A percentile compares a stretch with the other conserved stretches of the same genome.
These are phyloP conservation scores for Candida sanyaensis DNA, from an alignment of 1,139 yeast genomes.

Conservation along the genomic window DNA sequence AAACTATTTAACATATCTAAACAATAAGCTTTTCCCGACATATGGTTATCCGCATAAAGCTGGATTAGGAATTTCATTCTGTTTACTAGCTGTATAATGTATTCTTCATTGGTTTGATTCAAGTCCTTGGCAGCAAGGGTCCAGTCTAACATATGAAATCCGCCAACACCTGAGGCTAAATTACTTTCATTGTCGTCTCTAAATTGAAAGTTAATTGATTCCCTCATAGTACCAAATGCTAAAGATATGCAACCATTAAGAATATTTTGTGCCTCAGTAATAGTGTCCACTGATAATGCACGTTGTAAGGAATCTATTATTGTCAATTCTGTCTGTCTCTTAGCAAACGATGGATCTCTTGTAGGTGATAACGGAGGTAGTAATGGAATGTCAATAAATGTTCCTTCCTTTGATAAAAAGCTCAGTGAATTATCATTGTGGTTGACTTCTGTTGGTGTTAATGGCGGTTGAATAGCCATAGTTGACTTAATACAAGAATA, in stretches of 20 bases:
- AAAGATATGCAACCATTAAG: constrained; percentile 15
- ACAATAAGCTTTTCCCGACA: constrained; percentile 1
- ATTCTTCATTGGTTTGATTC: constrained; percentile 3
- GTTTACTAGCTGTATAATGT: constrained; percentile 7
- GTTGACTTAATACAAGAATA: neutral
- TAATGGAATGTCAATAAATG: constrained; percentile 23
- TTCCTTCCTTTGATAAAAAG: neutral
- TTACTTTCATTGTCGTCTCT: neutral
- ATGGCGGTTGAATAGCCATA: constrained; percentile 1
- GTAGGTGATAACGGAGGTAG: constrained; percentile 30
- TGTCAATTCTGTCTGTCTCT: constrained; percentile 33
- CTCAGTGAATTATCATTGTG: neutral
- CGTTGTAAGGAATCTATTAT: constrained; percentile 22
- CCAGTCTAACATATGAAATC: neutral
- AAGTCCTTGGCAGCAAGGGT: neutral
- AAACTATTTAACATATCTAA: constrained; percentile 9
- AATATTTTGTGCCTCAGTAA: constrained; percentile 6
- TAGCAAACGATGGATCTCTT: constrained; percentile 30
- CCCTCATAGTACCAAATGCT: constrained; percentile 10
- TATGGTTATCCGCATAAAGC: neutral
- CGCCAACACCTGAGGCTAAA: neutral
- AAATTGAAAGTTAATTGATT: neutral
- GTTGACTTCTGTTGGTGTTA: constrained; percentile 7
- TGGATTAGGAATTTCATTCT: constrained; percentile 4
- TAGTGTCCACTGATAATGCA: constrained; percentile 1